Evolutionary conservation across 2,329 filamentous ascomycete species (phyloP), one percentile per base, ranked within the genome.

Genomic region (Penicillium sp.): DNA sequence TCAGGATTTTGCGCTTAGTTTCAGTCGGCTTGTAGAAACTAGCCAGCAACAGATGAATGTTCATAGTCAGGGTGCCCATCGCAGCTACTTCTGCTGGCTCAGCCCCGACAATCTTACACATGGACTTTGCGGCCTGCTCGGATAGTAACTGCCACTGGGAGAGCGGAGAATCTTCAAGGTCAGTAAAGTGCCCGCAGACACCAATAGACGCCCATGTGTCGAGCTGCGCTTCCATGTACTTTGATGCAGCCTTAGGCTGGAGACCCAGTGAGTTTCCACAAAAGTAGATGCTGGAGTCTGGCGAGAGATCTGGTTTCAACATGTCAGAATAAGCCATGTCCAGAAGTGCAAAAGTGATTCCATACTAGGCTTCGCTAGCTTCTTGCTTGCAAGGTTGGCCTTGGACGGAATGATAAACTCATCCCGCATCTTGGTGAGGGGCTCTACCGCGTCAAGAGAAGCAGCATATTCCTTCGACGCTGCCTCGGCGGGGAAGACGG

Each of bases 201-300:
- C 85, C 89, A 51, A 91, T 84, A 0, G 83, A 84, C 0, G 84
- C 82, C 89, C 89, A 95, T 2, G 87, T 90, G 57, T 86, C 79
- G 1, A 94, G 77, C 55, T 93, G 87, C 3, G 81, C 80, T 40
- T 82, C 73, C 51, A 94, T 68, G 53, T 87, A 82, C 18, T 77
- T 71, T 13, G 78, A 73, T 0, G 83, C 82, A 3, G 80, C 77
- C 55, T 80, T 82, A 24, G 89, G 89, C 67, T 95, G 89, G 8
- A 90, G 78, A 26, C 89, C 89, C 3, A 95, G 78, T 0, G 88
- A 95, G 71, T 95, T 95, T 44, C 89, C 89, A 55, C 88, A 89
- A 56, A 95, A 84, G 68, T 95, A 95, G 45, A 87, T 84, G 34
- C 63, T 65, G 29, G 59, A 63, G 6, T 72, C 62, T 16, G 64